Percentiles rank a stretch among this genome's conserved stretches.
phyloP scores from a whole-genome alignment of 2,329 filamentous ascomycete species.

The Mycocentrospora acerina region DNA sequence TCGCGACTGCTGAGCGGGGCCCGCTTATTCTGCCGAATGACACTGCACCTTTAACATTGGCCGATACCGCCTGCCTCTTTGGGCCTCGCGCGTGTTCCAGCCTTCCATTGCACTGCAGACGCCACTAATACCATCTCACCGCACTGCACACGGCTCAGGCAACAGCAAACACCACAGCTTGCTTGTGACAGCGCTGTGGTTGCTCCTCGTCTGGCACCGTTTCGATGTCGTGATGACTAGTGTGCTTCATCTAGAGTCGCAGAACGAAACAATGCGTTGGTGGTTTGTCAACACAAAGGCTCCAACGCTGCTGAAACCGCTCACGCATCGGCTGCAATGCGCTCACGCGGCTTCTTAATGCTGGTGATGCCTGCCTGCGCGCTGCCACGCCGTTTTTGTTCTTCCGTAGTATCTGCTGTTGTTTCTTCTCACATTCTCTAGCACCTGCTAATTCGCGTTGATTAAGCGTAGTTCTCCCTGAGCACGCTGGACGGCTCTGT shows the following conservation, averaged over 20 bases:
- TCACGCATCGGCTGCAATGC: slow-evolving; percentile 38
- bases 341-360: slow-evolving; percentile 38
- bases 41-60: no score
- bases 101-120: slow-evolving; percentile 9
- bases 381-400: slow-evolving; percentile 27
- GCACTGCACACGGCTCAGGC: slow-evolving; percentile 2
- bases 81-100: slow-evolving; percentile 6
- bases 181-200: not conserved
- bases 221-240: no score
- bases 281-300: slow-evolving; percentile 33
- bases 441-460: slow-evolving; percentile 30
- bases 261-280: slow-evolving; percentile 27
- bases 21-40: no score
- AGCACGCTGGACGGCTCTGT: slow-evolving; percentile 43
- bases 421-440: slow-evolving; percentile 33
- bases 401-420: slow-evolving; percentile 24
- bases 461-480: slow-evolving; percentile 32
- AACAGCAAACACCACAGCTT: slow-evolving; percentile 1
- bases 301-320: slow-evolving; percentile 40
- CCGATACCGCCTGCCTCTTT: slow-evolving; percentile 6
- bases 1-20: no score
- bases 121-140: slow-evolving; percentile 20
- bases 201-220: not conserved
- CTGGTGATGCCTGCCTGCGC: slow-evolving; percentile 26
- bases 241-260: slow-evolving; percentile 15